phyloP scores from a whole-genome alignment of 2,329 filamentous ascomycete genomes.

The Beauveria pseudobassiana region DNA sequence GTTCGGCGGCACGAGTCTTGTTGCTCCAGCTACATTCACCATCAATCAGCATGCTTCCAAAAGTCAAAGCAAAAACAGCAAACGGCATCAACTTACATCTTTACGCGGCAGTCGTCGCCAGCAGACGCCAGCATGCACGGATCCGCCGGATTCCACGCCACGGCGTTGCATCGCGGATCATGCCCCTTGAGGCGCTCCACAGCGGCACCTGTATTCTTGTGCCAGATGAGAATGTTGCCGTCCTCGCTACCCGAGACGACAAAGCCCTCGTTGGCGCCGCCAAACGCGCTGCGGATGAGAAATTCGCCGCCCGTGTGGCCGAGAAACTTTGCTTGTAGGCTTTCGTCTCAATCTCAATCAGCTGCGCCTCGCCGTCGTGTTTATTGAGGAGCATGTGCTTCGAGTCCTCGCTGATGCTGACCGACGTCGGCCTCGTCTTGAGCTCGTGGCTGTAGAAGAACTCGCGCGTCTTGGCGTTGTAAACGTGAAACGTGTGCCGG shows the following conservation, averaged over 20 bases:
- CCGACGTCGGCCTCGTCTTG: slow-evolving; percentile 64
- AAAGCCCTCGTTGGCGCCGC: slow-evolving; percentile 86
- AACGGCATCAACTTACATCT: slow-evolving; percentile 58
- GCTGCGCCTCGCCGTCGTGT: slow-evolving; percentile 65
- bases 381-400: slow-evolving; percentile 75
- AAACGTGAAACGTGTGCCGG: slow-evolving; percentile 66
- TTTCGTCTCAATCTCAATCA: slow-evolving; percentile 69
- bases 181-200: slow-evolving; percentile 75
- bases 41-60: neutral
- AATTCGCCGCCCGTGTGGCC: slow-evolving; percentile 69
- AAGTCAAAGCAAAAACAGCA: neutral
- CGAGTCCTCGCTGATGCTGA: slow-evolving; percentile 78
- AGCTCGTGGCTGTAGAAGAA: slow-evolving; percentile 65
- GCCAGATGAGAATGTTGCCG: slow-evolving; percentile 77
- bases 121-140: slow-evolving; percentile 82
- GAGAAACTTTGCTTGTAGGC: slow-evolving; percentile 64
- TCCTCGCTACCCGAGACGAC: slow-evolving; percentile 86
- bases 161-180: slow-evolving; percentile 70
- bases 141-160: slow-evolving; percentile 81
- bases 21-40: slow-evolving; percentile 19
- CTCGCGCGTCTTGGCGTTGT: slow-evolving; percentile 67
- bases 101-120: slow-evolving; percentile 77
- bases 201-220: slow-evolving; percentile 69
- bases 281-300: slow-evolving; percentile 77
- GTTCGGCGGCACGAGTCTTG: slow-evolving; percentile 15